Evolutionary conservation across 2,329 filamentous ascomycete genomes (phyloP), one percentile per base, ranked within the genome.

Genomic region (Botrytis medusae): DNA sequence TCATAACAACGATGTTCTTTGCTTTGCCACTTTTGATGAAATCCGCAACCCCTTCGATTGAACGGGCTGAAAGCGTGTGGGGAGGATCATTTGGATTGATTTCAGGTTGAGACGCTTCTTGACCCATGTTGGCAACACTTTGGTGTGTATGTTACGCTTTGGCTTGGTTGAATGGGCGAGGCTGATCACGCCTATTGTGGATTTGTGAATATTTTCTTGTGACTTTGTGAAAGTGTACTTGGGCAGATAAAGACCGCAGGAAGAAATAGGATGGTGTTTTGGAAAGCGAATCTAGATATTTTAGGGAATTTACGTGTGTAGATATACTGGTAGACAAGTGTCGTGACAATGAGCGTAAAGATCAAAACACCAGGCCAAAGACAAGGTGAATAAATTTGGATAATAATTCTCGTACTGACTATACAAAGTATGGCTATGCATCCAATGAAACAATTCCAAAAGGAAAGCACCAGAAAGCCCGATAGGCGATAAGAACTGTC

Each of bases 1-100:
- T 94, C 89, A 98, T 90, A 75, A 98, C 92, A 37, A 97, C 93
- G 73, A 99, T 92, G 68, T 87, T 87, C 78, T 87, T 87, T 48
- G 87, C 90, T 67, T 87, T 82, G 63, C 91, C 92, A 79, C 90
- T 86, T 77, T 89, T 90, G 82, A 99, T 95, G 79, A 93, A 91
- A 42, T 92, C 87, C n/a, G 94, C 95, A 57, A 98, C 85, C 6
- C 89, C 92, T 29, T 91, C 86, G 22, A 98, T 82, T 42, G 87
- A 92, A 72, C 94, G 90, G 46, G 87, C 88, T 60, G 87, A 84
- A 22, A 98, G 86, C 0, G 90, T 93, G 71, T 85, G 80, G 1
- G 95, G 89, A 54, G 84, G 84, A 37, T 84, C 83, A 70, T 88
- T 89, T 75, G 87, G 86, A 75, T 92, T 89, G 79, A 91, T 88